Evolutionary conservation across 306 rosid genomes (phyloP).

Genomic region (Gynostemma pentaphyllum): DNA sequence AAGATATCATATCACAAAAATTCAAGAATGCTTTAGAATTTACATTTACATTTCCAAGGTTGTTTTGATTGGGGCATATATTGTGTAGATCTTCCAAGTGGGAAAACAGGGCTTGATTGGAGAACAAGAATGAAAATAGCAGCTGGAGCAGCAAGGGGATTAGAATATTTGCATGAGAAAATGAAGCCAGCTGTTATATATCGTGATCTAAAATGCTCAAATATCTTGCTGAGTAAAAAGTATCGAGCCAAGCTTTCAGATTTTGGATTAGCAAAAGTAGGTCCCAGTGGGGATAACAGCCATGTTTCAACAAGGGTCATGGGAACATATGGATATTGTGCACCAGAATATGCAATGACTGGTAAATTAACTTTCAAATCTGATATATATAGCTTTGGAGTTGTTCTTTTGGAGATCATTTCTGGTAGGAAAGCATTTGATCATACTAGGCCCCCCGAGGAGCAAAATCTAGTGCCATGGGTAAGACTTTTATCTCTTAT

Average conservation of each 20-base stretch:
- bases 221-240: conserved; percentile 39
- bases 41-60: too few species aligned
- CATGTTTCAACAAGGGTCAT: conserved; percentile 63
- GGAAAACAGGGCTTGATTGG: conserved; percentile 42
- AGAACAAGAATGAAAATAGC: conserved; percentile 62
- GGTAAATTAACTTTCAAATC: conserved; percentile 53
- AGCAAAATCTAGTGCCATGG: conserved; percentile 11
- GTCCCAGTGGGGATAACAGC: conserved; percentile 51
- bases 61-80: too few species aligned
- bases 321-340: conserved; percentile 78
- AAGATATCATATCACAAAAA: too few species aligned
- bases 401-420: conserved; percentile 51
- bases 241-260: conserved; percentile 58
- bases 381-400: conserved; percentile 67
- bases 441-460: not conserved
- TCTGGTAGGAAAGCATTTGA: conserved; percentile 53
- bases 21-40: too few species aligned
- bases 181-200: conserved; percentile 55
- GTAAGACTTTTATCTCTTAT: not conserved
- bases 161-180: conserved; percentile 52
- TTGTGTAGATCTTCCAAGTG: conserved; percentile 29
- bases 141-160: conserved; percentile 53
- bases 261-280: conserved; percentile 67
- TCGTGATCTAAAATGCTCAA: conserved; percentile 54
- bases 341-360: conserved; percentile 55